Percentiles rank a stretch among this genome's conserved stretches.
These are phyloP conservation scores for Dissophora ornata DNA, from an alignment of 192 early-diverging fungal genomes.

Conservation along the genomic window DNA sequence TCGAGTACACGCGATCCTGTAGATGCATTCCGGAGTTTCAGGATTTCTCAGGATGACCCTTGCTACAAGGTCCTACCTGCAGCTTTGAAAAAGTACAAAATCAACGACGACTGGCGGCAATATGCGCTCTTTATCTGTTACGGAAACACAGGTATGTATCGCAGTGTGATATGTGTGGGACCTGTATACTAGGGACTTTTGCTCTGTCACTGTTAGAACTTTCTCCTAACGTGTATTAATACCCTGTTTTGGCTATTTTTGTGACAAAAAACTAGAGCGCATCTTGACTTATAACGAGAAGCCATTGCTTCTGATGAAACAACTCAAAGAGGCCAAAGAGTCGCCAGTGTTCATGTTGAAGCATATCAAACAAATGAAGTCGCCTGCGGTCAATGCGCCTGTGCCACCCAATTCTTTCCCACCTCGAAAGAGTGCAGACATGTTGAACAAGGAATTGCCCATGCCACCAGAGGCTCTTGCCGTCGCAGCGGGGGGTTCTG, in stretches of 20 bases:
- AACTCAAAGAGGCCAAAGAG: conserved; percentile 75
- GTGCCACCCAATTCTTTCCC: conserved; percentile 31
- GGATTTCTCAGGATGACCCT: conserved; percentile 82
- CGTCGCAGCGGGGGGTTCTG: background rate
- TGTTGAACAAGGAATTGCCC: conserved; percentile 47
- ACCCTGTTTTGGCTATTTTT: too few relatives aligned
- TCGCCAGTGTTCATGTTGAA: conserved; percentile 81
- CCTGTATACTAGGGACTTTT: too few relatives aligned
- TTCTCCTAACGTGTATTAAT: too few relatives aligned
- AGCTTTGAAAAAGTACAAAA: conserved; percentile 92
- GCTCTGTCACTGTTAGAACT: too few relatives aligned
- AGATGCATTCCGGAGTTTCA: conserved; percentile 89
- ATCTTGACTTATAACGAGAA: conserved; percentile 82
- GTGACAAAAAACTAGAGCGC: conserved; percentile 59
- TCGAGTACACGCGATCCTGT: conserved; percentile 53
- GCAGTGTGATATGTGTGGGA: too few relatives aligned
- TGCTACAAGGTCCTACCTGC: conserved; percentile 88
- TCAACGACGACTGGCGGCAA: conserved; percentile 85
- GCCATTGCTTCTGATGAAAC: conserved; percentile 77
- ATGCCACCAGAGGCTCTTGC: conserved; percentile 36
- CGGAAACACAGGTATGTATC: conserved; percentile 68
- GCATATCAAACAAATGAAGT: conserved; percentile 65
- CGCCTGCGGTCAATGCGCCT: conserved; percentile 47
- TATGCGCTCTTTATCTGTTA: conserved; percentile 88
- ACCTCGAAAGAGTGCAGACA: conserved; percentile 44